phyloP scores from a whole-genome alignment of 768 basidiomycete species.

The Pleurotus eryngii region DNA sequence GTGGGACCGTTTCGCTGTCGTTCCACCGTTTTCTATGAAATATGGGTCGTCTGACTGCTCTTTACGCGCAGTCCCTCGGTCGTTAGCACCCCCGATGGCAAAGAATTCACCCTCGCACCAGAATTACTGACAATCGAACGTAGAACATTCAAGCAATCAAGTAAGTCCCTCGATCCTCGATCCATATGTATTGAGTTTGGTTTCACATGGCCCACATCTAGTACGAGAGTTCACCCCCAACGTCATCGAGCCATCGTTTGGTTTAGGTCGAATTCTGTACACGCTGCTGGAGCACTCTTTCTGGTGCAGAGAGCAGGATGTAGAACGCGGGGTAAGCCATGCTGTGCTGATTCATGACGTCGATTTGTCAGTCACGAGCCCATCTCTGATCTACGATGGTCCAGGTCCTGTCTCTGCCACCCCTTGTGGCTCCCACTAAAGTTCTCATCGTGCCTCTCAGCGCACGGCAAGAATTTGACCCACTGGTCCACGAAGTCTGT shows the following conservation, averaged over 20 bases:
- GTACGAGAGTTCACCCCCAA: slow-evolving; percentile 96
- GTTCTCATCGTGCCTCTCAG: slow-evolving; percentile 95
- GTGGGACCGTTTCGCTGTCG: neutral
- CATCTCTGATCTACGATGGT: slow-evolving; percentile 2
- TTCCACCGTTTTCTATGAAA: neutral
- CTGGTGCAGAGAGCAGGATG: slow-evolving; percentile 92
- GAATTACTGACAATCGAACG: slow-evolving; percentile 75
- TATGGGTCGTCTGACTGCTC: neutral
- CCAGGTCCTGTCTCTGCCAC: slow-evolving; percentile 87
- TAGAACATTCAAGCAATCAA: slow-evolving; percentile 84
- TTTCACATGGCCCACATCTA: slow-evolving; percentile 24
- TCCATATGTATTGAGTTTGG: neutral
- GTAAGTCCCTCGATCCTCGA: slow-evolving; percentile 38
- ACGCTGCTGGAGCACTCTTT: slow-evolving; percentile 91
- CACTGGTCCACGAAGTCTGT: slow-evolving; percentile 89
- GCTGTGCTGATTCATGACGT: slow-evolving; percentile 10
- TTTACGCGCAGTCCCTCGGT: slow-evolving; percentile 44
- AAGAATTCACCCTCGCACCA: slow-evolving; percentile 66
- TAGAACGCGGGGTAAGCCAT: slow-evolving; percentile 77
- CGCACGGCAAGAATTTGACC: slow-evolving; percentile 77
- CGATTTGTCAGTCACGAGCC: slow-evolving; percentile 6
- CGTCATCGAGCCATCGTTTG: slow-evolving; percentile 98
- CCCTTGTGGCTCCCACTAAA: slow-evolving; percentile 92
- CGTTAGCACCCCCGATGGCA: slow-evolving; percentile 58
- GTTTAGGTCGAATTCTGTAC: slow-evolving; percentile 94